Evolutionary conservation across 805 yeast genomes (phyloP), one percentile per base, ranked within the genome.

Genomic region (Komagataella pseudopastoris): DNA sequence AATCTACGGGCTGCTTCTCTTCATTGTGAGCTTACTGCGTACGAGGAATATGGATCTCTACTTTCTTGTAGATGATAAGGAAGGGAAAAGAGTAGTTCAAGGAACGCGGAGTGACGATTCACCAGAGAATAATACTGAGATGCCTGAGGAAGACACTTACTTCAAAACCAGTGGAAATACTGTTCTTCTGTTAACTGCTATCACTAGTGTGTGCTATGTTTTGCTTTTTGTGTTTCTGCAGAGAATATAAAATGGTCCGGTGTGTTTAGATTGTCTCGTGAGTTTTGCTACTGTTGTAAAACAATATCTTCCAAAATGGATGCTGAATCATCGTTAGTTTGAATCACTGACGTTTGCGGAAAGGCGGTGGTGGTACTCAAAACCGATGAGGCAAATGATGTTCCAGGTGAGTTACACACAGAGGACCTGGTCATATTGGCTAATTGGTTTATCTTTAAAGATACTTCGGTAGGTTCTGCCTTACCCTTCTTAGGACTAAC

Each of bases 131-230:
- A 20, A 10, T 22, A 51, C 45, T 4, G 56, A 51, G n/a, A 53
- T 50, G 14, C 48, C 49, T 23, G 24, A 55, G n/a, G 58, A 58
- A 23, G 56, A 54, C 44, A 47, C 53, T 16, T 60, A 74, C 56
- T 83, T 72, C 61, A 71, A 66, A 52, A 85, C 90, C 0, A 75
- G 81, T 49, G 89, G 90, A 1, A 73, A 77, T 56, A 67, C 73
- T 14, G 86, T 83, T 12, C 51, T 81, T n/a, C 55, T 77, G 53
- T 62, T 83, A 48, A 70, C 78, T 0, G 50, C 66, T 0, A 61
- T 82, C 2, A 81, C 85, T 56, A 54, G 78, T 5, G 61, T 64
- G 7, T 72, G 81, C 51, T 81, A 81, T 58, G 50, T 74, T 5
- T 70, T 76, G 1, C 62, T 83, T 53, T 63, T 84, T 46, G 74